Evolutionary conservation across 768 basidiomycete species (phyloP), one percentile per base, ranked within the genome.

Genomic region (Austroboletus festivus): DNA sequence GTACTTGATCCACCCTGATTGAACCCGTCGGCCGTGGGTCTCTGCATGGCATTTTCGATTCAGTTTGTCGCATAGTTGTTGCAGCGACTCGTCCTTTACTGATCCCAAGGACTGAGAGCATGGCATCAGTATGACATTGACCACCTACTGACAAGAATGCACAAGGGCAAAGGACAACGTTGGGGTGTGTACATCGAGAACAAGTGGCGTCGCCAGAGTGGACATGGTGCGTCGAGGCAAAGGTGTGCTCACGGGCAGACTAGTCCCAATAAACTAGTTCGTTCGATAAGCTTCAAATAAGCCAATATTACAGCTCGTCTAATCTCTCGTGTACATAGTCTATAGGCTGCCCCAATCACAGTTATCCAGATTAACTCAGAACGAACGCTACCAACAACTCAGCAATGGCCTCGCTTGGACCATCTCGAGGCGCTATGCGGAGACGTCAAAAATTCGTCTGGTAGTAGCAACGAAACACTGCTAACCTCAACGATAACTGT

Each of bases 1-100:
- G 62, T 97, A 97, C 59, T 93, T 91, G 41, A 95, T 71, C 81
- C 90, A 92, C 30, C 88, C 86, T 15, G 86, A 74, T 24, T 81
- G 83, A 18, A 93, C 80, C 18, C 79, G 78, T 50, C 79, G 70
- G 16, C 79, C 79, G 46, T 74, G 69, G 59, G 83, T 83, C 19
- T 80, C 80, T 0, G 74, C 73, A 37, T 76, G 73, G 1, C 72
- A 59, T 66, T 91, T 93, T 51, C 80, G 72, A 57, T 76, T 87
- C 44, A 93, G 75, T 53, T 85, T 87, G 61, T 86, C 81, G 59
- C 74, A 85, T 8, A 93, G 74, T 22, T 75, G 73, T 20, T 74
- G 68, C 30, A 91, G 62, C 3, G 81, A 75, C 42, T 89, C 86
- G 57, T 86, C 79, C 12, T 81, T 78, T 44, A 88, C 89, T 91